Base-by-base conservation (phyloP, 1,284 basidiomycete genomes). In the Coriolopsis trogii region DNA sequence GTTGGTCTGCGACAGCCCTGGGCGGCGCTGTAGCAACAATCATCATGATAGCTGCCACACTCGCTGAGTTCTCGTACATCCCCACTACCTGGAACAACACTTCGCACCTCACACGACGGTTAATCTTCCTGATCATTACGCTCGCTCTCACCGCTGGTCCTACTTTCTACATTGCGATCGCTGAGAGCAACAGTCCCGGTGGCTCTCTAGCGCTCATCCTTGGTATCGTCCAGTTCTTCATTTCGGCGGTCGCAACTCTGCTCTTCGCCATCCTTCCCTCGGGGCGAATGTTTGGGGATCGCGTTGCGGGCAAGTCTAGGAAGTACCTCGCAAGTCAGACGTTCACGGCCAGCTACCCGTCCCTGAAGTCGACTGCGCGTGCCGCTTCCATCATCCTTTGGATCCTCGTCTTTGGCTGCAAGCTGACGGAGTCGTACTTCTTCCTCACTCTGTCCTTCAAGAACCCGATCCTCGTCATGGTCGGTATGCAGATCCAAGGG, bases 81-180 rank as follows among this genome's bases (percentile, higher is more conserved):
- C 95, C 95, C 1, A 92, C 93, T 3, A 96, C 92, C 20, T 97
- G 95, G 95, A 96, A 95, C 73, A 97, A 96, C 74, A 92, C 94
- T 12, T 94, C 93, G 5, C 94, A 97, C 67, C 85, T 97, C 41
- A 87, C 91, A 1, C 87, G 93, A 44, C 87, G 95, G 5, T 76
- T 96, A 16, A 62, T 93, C 38, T 95, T 96, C 79, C 78, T 98
- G 43, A 64, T 88, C 41, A 78, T 97, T 69, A 91, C 89, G 21
- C 85, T 97, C 42, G 93, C 78, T 44, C 77, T 93, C 54, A 96
- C 93, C 13, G 84, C 82, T 59, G 95, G 89, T 29, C 95, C 95
- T 3, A 95, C 94, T 1, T 82, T 97, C 70, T 97, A 96, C 73
- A 85, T 97, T 63, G 89, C 87, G 45, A 85, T 89, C 50, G 84